Conservation (phyloP, 805 yeast species). For the Ogataea pignaliae region DNA sequence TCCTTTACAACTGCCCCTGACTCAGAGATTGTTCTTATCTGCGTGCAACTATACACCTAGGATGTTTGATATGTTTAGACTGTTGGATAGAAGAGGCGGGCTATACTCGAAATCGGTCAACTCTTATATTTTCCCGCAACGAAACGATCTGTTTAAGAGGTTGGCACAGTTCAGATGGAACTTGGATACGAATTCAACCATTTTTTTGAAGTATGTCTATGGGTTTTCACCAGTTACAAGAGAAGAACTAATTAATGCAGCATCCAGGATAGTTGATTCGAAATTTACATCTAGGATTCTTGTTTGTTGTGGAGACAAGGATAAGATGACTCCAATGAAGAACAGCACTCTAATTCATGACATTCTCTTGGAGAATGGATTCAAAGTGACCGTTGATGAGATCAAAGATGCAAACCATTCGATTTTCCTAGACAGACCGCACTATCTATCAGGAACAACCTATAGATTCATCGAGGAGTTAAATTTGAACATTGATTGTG, state of each 20-base stretch:
- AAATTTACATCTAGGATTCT: slow-evolving; percentile 38
- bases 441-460: slow-evolving; percentile 55
- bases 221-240: slow-evolving; percentile 44
- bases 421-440: slow-evolving; percentile 57
- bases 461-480: slow-evolving; percentile 50
- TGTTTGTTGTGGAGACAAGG: slow-evolving; percentile 57
- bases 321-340: slow-evolving; percentile 45
- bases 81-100: slow-evolving; percentile 60
- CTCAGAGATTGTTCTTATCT: slow-evolving; percentile 19
- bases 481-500: slow-evolving; percentile 51
- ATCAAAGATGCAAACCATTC: slow-evolving; percentile 62
- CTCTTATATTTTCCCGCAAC: slow-evolving; percentile 41
- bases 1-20: slow-evolving; percentile 13
- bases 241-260: slow-evolving; percentile 40
- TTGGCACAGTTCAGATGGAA: slow-evolving; percentile 67
- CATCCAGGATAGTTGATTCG: slow-evolving; percentile 32
- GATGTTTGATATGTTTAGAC: slow-evolving; percentile 52
- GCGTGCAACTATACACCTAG: slow-evolving; percentile 37
- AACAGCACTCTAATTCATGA: slow-evolving; percentile 30
- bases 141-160: slow-evolving; percentile 34
- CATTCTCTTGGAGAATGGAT: slow-evolving; percentile 25
- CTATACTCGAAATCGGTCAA: slow-evolving; percentile 54
- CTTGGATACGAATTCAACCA: slow-evolving; percentile 51
- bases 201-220: slow-evolving; percentile 48
- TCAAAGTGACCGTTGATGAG: slow-evolving; percentile 31